phyloP scores from a whole-genome alignment of 192 early-diverging fungal genomes.

The Podochytrium sp. region DNA sequence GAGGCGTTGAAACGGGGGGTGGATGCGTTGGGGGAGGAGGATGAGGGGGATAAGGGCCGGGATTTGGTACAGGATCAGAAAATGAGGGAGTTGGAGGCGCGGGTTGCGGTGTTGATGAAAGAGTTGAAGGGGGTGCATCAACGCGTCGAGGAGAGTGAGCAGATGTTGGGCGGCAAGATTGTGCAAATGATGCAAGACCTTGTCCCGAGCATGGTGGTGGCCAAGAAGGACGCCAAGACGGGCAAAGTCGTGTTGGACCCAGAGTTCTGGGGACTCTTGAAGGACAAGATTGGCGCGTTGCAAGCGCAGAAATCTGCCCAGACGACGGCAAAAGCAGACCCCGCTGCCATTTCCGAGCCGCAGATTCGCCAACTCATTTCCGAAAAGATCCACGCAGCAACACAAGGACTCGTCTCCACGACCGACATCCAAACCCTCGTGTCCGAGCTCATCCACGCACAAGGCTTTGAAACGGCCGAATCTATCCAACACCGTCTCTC shows the following conservation, averaged over 20 bases:
- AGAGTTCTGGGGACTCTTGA: slow-evolving; percentile 2
- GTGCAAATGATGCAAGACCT: not conserved
- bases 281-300: not conserved
- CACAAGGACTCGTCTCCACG: not conserved
- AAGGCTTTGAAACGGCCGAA: not conserved
- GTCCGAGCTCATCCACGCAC: not conserved
- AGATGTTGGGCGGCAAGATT: not conserved
- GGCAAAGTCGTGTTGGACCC: slow-evolving; percentile 17
- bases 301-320: too few species aligned
- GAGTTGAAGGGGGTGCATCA: too few species aligned
- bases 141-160: not conserved
- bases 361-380: slow-evolving; percentile 1
- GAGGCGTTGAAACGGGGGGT: not conserved
- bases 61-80: not conserved
- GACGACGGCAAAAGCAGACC: not conserved
- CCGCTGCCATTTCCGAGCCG: slow-evolving; percentile 1
- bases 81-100: not conserved
- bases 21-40: not conserved
- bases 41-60: not conserved
- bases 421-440: not conserved
- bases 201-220: slow-evolving; percentile 9
- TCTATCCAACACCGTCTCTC: not conserved
- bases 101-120: not conserved
- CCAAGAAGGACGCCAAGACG: not conserved
- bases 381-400: not conserved